phyloP scores from a whole-genome alignment of 169 alveolate genomes.

The Plasmodium inui region DNA sequence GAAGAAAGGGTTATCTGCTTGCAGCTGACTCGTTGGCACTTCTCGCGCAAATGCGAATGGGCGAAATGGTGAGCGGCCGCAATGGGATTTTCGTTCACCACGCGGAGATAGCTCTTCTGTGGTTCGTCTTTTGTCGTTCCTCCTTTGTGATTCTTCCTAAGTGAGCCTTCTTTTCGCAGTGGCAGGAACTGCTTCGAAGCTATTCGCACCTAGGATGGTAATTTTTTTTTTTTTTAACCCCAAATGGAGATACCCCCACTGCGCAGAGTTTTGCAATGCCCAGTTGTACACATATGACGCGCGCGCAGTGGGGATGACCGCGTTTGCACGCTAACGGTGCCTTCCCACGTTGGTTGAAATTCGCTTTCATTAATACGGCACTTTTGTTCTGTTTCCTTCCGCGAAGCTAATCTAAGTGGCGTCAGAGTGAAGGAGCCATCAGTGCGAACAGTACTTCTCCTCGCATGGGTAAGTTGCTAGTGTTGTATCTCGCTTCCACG shows the following conservation, averaged over 20 bases:
- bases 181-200: neutral
- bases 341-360: neutral
- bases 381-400: neutral
- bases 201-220: neutral
- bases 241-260: neutral
- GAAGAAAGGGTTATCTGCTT: slow-evolving; percentile 14
- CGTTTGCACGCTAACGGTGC: neutral
- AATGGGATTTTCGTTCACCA: neutral
- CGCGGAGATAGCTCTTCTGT: neutral
- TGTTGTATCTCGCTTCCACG: neutral
- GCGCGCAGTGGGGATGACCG: neutral
- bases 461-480: neutral
- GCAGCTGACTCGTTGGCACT: slow-evolving; percentile 19
- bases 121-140: no score
- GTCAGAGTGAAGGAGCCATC: neutral
- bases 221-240: neutral
- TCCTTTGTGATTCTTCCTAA: neutral
- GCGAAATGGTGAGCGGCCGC: neutral
- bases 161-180: neutral
- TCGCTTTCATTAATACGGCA: neutral
- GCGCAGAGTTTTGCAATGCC: neutral
- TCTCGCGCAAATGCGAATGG: neutral
- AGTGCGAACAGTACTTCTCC: neutral
- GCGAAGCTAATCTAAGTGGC: neutral
- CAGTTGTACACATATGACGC: neutral